These are phyloP conservation scores for Lactifluus subvellereus DNA, from an alignment of 768 basidiomycete genomes.

Conservation along the genomic window DNA sequence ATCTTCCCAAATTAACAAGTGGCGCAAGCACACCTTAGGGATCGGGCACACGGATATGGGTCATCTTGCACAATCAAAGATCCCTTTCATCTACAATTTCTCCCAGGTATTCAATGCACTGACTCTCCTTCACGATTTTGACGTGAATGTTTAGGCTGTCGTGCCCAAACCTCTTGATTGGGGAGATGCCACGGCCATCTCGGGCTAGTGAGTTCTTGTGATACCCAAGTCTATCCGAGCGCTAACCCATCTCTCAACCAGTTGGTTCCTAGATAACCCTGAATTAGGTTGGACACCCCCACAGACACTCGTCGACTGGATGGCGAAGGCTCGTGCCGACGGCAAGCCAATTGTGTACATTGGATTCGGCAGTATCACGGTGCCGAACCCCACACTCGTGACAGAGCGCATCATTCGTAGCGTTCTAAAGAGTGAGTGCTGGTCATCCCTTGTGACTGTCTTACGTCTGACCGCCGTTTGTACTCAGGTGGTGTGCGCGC, in stretches of 20 bases:
- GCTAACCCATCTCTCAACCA: slow-evolving; percentile 24
- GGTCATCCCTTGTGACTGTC: not conserved
- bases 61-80: slow-evolving; percentile 50
- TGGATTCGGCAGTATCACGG: slow-evolving; percentile 65
- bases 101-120: slow-evolving; percentile 36
- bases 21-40: slow-evolving; percentile 48
- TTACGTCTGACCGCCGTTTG: slow-evolving; percentile 3
- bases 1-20: slow-evolving; percentile 57
- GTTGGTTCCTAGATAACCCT: slow-evolving; percentile 63
- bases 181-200: slow-evolving; percentile 50
- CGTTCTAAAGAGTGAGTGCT: slow-evolving; percentile 48
- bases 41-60: slow-evolving; percentile 54
- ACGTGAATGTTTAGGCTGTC: slow-evolving; percentile 36
- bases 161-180: slow-evolving; percentile 67
- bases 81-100: slow-evolving; percentile 63
- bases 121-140: not conserved
- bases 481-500: slow-evolving; percentile 52
- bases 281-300: slow-evolving; percentile 55
- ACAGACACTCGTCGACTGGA: slow-evolving; percentile 45
- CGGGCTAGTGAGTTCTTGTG: slow-evolving; percentile 43
- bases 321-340: slow-evolving; percentile 49
- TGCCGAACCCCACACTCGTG: slow-evolving; percentile 50
- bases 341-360: slow-evolving; percentile 62
- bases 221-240: not conserved
- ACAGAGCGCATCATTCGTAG: slow-evolving; percentile 54